A percentile compares a stretch with the other conserved stretches of the same genome.
phyloP scores from a whole-genome alignment of 2,329 filamentous ascomycete genomes.

The Ceratocystiopsis sp. region DNA sequence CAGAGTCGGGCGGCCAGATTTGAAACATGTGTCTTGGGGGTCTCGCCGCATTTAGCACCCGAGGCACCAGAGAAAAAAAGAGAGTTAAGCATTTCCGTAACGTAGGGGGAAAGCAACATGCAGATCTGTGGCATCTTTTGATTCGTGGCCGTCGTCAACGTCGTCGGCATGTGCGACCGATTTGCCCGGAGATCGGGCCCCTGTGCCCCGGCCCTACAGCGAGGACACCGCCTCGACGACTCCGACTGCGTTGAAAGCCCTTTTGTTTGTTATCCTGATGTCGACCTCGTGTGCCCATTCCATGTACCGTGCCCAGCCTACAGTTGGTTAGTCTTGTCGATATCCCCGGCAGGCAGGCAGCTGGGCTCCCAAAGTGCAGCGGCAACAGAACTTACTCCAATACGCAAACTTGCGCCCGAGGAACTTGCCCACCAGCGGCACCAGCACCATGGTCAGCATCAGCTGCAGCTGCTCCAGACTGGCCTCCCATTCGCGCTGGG shows the following conservation, averaged over 20 bases:
- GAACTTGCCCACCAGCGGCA: conserved; percentile 90
- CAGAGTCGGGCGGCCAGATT: no score
- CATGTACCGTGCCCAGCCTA: conserved; percentile 90
- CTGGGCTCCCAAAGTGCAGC: not conserved
- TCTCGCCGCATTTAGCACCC: no score
- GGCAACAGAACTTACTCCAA: conserved; percentile 52
- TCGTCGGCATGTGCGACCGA: no score
- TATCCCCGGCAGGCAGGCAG: not conserved
- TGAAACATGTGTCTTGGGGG: no score
- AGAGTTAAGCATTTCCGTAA: no score
- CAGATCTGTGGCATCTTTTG: no score
- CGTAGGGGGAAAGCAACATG: no score
- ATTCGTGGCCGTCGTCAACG: no score
- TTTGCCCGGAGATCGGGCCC: no score
- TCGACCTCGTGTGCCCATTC: conserved; percentile 79
- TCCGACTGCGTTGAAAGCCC: conserved; percentile 44
- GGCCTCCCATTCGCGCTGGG: conserved; percentile 87
- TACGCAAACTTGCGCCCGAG: conserved; percentile 89
- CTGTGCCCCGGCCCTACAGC: conserved; percentile 18
- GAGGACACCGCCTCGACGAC: conserved; percentile 42
- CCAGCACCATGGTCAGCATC: conserved; percentile 80
- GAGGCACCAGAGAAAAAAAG: no score
- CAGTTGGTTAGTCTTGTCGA: not conserved
- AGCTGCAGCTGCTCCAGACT: conserved; percentile 88
- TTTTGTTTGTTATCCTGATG: conserved; percentile 46